phyloP scores from a whole-genome alignment of 257 asterid species.

The Solanum neorickii region DNA sequence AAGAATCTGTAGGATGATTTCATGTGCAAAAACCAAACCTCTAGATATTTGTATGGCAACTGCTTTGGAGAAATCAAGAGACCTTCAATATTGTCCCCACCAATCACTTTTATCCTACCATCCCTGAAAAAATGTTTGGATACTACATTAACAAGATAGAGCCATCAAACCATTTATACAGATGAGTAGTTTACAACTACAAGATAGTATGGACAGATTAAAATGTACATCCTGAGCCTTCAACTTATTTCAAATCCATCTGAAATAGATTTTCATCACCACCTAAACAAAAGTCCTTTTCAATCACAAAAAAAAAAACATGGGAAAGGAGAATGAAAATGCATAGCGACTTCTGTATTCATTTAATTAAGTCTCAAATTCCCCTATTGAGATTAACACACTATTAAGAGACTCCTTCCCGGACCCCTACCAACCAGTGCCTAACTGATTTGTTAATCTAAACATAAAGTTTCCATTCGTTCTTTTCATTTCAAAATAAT shows the following conservation, averaged over 20 bases:
- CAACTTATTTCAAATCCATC: neutral
- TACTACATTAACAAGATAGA: neutral
- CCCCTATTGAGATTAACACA: neutral
- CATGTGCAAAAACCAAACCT: slow-evolving; percentile 31
- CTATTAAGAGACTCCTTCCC: neutral
- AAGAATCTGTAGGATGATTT: neutral
- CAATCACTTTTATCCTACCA: slow-evolving; percentile 84
- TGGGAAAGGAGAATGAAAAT: neutral
- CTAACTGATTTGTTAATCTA: neutral
- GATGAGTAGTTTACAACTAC: neutral
- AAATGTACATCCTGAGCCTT: neutral
- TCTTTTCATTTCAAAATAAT: neutral
- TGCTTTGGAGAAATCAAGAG: slow-evolving; percentile 63
- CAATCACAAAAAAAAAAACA: neutral
- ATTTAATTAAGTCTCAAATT: neutral
- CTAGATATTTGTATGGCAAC: slow-evolving; percentile 67
- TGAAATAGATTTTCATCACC: neutral
- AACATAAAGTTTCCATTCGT: neutral
- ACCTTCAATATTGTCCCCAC: slow-evolving; percentile 86
- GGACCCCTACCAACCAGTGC: neutral
- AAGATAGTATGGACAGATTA: neutral
- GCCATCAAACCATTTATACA: neutral
- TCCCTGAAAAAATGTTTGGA: slow-evolving; percentile 44
- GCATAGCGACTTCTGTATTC: neutral
- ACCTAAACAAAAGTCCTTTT: neutral